Base-by-base conservation (phyloP, 331 rosid genomes). In the Stylosanthes scabra region DNA sequence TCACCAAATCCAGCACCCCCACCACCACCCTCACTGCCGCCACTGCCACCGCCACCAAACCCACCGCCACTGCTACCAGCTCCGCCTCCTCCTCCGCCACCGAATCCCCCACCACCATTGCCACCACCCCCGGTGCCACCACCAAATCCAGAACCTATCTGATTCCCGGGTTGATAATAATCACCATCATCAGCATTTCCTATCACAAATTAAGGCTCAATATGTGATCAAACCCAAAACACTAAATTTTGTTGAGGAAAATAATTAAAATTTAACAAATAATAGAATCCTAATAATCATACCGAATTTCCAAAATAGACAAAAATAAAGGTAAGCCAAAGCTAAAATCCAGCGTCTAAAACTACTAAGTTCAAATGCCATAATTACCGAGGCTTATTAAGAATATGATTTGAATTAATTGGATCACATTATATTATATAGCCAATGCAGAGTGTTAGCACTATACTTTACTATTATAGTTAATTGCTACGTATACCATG, bases 271-370 rank as follows among this genome's bases (percentile, higher is more conserved):
- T 20, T 44, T 44, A 2, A 15, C 4, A 3, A 28, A 37, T 27
- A 41, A 25, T 20, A 20, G 25, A 44, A 45, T 11, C 74, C 72
- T 11, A 47, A 76, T 63, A 7, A 7, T 40, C 67, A 11, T 60
- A 88, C 94, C 92, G 37, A 77, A 75, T 75, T 46, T 72, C 58
- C 67, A 79, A 39, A 78, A 78, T n/a, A 82, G 62, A 78, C 71
- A 63, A 34, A 84, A 25, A 41, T 64, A 72, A 45, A 87, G 74
- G 51, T 86, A 61, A 65, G 75, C 79, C 20, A 74, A 69, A 68
- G 80, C 80, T 45, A 84, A 70, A 76, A 83, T 59, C 79, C 81
- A 77, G 70, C 66, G 80, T 37, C 52, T 69, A 9, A 55, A 64
- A n/a, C n/a, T n/a, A 20, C 0, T 20, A 8, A 52, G 40, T 65